phyloP scores from a whole-genome alignment of 345 rosid genomes.

The Odontarrhena argentea region DNA sequence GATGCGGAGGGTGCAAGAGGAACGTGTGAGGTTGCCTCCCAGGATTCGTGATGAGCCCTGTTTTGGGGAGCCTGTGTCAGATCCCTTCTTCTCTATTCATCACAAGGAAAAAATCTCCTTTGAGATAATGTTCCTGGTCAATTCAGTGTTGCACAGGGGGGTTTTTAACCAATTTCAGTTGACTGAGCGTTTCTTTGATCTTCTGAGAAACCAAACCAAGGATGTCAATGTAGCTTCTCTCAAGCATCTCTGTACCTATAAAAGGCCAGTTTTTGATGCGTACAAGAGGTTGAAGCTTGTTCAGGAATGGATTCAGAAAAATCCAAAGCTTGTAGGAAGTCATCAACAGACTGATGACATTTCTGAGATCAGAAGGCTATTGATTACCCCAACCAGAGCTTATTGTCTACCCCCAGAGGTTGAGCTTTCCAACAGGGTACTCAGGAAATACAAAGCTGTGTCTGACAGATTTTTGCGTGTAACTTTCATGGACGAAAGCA shows the following conservation, averaged over 20 bases:
- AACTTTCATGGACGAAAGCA: conserved; percentile 89
- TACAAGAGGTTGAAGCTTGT: conserved; percentile 54
- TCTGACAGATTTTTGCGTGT: conserved; percentile 82
- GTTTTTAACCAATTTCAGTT: conserved; percentile 71
- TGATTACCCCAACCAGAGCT: conserved; percentile 79
- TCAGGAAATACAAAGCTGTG: conserved; percentile 64
- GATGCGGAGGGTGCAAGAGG: conserved; percentile 57
- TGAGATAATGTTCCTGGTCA: conserved; percentile 68
- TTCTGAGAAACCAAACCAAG: conserved; percentile 56
- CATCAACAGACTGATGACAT: conserved; percentile 54
- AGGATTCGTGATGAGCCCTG: conserved; percentile 59
- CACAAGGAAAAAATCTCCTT: conserved; percentile 57
- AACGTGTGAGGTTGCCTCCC: conserved; percentile 44
- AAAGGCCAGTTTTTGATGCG: conserved; percentile 65
- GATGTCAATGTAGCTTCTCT: conserved; percentile 73
- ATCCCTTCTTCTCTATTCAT: conserved; percentile 64
- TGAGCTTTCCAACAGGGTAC: conserved; percentile 89
- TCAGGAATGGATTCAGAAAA: conserved; percentile 67
- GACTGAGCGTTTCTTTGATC: conserved; percentile 59
- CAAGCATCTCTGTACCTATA: conserved; percentile 67
- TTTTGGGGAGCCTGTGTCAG: conserved; percentile 57
- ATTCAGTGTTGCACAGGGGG: conserved; percentile 70
- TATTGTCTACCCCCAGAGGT: conserved; percentile 90
- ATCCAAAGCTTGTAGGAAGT: conserved; percentile 53
- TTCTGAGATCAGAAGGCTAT: conserved; percentile 71